A percentile compares a stretch with the other conserved stretches of the same genome.
These are phyloP conservation scores for Monosporascus cannonballus DNA, from an alignment of 2,329 filamentous ascomycete species.

Conservation along the genomic window DNA sequence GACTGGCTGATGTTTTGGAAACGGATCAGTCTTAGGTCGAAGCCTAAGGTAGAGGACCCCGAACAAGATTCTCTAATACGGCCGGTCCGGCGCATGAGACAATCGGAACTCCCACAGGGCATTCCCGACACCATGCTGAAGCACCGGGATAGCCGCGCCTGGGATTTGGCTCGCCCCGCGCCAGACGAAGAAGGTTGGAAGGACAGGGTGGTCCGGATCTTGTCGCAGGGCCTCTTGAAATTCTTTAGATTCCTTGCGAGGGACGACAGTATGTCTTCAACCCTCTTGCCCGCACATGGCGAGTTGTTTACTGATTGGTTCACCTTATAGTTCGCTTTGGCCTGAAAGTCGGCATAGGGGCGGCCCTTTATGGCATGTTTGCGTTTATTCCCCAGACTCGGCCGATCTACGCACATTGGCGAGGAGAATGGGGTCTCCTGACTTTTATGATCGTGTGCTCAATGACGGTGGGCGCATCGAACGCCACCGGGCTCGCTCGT, in stretches of 20 bases:
- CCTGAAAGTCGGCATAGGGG: slow-evolving; percentile 88
- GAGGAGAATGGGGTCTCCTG: slow-evolving; percentile 92
- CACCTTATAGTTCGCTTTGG: slow-evolving; percentile 58
- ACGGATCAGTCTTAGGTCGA: slow-evolving; percentile 24
- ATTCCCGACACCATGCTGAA: slow-evolving; percentile 48
- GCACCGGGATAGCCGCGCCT: slow-evolving; percentile 48
- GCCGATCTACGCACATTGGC: slow-evolving; percentile 78
- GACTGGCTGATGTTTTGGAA: slow-evolving; percentile 81
- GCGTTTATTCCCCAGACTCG: slow-evolving; percentile 76
- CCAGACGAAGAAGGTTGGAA: slow-evolving; percentile 29
- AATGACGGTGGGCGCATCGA: slow-evolving; percentile 95
- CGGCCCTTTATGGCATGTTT: slow-evolving; percentile 81
- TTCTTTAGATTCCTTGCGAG: slow-evolving; percentile 43
- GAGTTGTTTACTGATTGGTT: slow-evolving; percentile 14
- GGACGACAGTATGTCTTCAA: slow-evolving; percentile 42
- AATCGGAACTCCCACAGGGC: slow-evolving; percentile 49
- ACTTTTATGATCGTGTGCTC: slow-evolving; percentile 98
- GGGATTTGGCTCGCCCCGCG: slow-evolving; percentile 43
- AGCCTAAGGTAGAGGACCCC: slow-evolving; percentile 27
- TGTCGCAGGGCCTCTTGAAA: slow-evolving; percentile 41
- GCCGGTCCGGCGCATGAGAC: slow-evolving; percentile 41
- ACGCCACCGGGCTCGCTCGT: slow-evolving; percentile 82
- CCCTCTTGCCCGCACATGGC: not conserved
- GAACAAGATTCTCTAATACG: slow-evolving; percentile 37
- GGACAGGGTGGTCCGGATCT: slow-evolving; percentile 30